phyloP scores from a whole-genome alignment of 805 yeast species.

The Candida easanensis region DNA sequence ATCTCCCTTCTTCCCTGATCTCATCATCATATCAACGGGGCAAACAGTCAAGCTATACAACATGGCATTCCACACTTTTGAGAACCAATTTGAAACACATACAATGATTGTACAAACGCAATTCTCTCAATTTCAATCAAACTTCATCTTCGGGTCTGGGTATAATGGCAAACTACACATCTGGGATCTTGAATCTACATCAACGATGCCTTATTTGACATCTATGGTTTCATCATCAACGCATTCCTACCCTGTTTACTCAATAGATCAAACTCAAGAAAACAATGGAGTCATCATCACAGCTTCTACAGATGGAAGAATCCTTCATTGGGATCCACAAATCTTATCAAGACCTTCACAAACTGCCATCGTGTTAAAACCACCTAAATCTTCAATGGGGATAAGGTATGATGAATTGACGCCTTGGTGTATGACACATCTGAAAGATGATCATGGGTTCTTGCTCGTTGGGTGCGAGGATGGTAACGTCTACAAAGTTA shows the following conservation, averaged over 20 bases:
- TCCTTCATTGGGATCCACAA: slow-evolving; percentile 30
- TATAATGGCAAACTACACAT: slow-evolving; percentile 47
- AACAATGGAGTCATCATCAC: slow-evolving; percentile 26
- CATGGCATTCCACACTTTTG: slow-evolving; percentile 26
- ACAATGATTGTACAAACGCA: slow-evolving; percentile 38
- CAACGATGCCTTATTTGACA: slow-evolving; percentile 17
- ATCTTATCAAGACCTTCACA: slow-evolving; percentile 25
- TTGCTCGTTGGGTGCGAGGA: slow-evolving; percentile 32
- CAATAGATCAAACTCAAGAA: slow-evolving; percentile 21
- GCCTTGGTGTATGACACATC: slow-evolving; percentile 23
- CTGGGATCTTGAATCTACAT: slow-evolving; percentile 38
- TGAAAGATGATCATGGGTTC: slow-evolving; percentile 21
- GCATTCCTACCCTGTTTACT: slow-evolving; percentile 27
- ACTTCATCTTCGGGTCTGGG: slow-evolving; percentile 47
- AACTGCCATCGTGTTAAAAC: slow-evolving; percentile 20
- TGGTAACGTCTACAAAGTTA: slow-evolving; percentile 32
- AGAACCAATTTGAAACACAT: slow-evolving; percentile 38
- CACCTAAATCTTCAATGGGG: slow-evolving; percentile 21
- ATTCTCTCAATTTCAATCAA: slow-evolving; percentile 38
- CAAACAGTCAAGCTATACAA: slow-evolving; percentile 21
- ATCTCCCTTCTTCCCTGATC: slow-evolving; percentile 21
- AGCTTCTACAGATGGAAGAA: slow-evolving; percentile 31
- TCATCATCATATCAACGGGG: slow-evolving; percentile 20
- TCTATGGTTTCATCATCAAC: slow-evolving; percentile 15
- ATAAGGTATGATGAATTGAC: slow-evolving; percentile 31